phyloP scores from a whole-genome alignment of 2,329 filamentous ascomycete genomes.

The Purpureocillium lavendulum region DNA sequence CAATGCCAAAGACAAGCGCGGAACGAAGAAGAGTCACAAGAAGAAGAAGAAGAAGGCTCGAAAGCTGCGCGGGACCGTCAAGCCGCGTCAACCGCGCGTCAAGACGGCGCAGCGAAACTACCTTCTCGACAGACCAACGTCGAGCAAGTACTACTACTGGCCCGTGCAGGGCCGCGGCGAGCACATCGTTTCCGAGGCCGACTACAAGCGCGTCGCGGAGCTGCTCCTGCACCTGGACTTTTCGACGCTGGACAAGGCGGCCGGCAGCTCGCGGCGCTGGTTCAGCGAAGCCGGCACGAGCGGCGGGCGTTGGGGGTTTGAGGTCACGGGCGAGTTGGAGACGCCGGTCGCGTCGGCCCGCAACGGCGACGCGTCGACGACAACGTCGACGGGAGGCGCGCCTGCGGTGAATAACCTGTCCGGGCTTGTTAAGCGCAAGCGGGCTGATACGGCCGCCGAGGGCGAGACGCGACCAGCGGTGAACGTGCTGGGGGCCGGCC shows the following conservation, averaged over 20 bases:
- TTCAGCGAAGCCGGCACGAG: slow-evolving; percentile 53
- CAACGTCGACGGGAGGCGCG: no score
- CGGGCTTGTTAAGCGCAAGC: slow-evolving; percentile 39
- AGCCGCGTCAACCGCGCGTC: slow-evolving; percentile 54
- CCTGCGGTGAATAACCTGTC: slow-evolving; percentile 36
- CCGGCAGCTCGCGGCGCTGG: slow-evolving; percentile 61
- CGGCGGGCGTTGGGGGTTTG: slow-evolving; percentile 40
- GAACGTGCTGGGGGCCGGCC: slow-evolving; percentile 38
- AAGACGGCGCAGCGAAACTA: slow-evolving; percentile 50
- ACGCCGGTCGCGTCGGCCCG: slow-evolving; percentile 6
- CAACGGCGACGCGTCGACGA: slow-evolving; percentile 6
- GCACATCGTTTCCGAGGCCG: slow-evolving; percentile 51
- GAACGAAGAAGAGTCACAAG: slow-evolving; percentile 23
- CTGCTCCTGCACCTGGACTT: slow-evolving; percentile 69
- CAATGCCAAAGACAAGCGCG: slow-evolving; percentile 3
- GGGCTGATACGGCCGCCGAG: slow-evolving; percentile 16
- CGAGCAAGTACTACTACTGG: slow-evolving; percentile 60
- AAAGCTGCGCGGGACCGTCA: slow-evolving; percentile 50
- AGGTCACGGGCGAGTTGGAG: slow-evolving; percentile 36
- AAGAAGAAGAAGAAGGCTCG: slow-evolving; percentile 28
- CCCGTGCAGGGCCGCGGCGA: slow-evolving; percentile 52
- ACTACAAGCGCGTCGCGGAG: slow-evolving; percentile 61
- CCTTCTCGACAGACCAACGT: slow-evolving; percentile 37
- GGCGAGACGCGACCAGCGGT: slow-evolving; percentile 12
- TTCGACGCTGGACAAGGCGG: slow-evolving; percentile 52